Evolutionary conservation across 208 protist species (phyloP).

Genomic region (Crithidia bombi): DNA sequence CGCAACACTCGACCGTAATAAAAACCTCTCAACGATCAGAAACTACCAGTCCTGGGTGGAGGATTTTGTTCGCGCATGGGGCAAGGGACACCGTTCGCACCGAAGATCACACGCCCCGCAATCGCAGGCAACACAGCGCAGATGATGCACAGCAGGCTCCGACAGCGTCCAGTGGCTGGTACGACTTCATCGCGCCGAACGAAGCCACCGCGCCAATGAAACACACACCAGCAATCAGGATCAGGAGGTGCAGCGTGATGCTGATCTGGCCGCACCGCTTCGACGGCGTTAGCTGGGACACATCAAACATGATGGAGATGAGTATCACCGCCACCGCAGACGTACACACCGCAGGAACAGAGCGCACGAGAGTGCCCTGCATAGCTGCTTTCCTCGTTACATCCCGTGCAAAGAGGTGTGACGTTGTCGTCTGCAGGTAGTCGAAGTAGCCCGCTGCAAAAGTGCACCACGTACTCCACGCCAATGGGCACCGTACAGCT

Average conservation of each 20-base stretch:
- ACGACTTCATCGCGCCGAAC: conserved; percentile 39
- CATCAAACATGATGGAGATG: conserved; percentile 44
- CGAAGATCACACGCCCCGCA: conserved; percentile 35
- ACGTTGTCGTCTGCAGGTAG: conserved; percentile 66
- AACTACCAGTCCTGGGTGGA: conserved; percentile 11
- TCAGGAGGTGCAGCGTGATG: conserved; percentile 47
- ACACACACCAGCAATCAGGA: conserved; percentile 36
- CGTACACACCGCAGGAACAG: conserved; percentile 43
- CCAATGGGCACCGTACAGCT: conserved; percentile 52
- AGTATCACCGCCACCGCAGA: conserved; percentile 36
- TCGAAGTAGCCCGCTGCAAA: conserved; percentile 61
- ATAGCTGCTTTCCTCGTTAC: conserved; percentile 42
- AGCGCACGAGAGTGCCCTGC: conserved; percentile 43
- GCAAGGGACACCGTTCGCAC: conserved; percentile 31
- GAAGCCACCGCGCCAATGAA: conserved; percentile 41
- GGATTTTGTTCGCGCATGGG: conserved; percentile 27
- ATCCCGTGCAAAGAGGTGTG: conserved; percentile 53
- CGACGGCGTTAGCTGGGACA: conserved; percentile 38
- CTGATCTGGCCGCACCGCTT: conserved; percentile 41
- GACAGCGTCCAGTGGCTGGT: conserved; percentile 54
- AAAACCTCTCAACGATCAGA: not conserved
- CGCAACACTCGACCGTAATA: not conserved
- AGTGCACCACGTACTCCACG: conserved; percentile 60
- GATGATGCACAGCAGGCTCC: conserved; percentile 32
- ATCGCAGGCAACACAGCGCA: conserved; percentile 30